Conservation (phyloP, 441 rosid genomes). For the Populus hybrid region DNA sequence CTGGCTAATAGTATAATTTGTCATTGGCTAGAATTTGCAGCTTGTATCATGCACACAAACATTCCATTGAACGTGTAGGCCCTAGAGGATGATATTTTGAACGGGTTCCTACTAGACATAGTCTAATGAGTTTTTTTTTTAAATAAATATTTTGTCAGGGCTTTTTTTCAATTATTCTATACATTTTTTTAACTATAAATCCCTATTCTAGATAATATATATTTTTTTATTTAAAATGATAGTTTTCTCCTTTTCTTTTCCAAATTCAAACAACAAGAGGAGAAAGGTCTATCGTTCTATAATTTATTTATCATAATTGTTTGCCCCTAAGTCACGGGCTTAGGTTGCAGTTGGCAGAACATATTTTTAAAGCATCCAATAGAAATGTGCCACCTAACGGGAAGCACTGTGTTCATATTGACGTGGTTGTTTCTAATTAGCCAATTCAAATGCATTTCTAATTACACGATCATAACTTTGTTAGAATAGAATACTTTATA, state of each 20-base stretch:
- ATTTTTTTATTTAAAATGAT: too few relatives aligned
- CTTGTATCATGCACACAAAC: not conserved
- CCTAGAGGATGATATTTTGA: not conserved
- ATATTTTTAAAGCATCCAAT: not conserved
- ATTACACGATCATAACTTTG: slow-evolving; percentile 1
- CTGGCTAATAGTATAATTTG: too few relatives aligned
- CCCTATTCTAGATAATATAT: too few relatives aligned
- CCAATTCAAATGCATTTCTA: not conserved
- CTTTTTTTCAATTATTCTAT: not conserved
- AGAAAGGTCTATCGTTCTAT: too few relatives aligned
- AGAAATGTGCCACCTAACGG: not conserved
- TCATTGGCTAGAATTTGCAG: not conserved
- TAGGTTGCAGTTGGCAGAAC: not conserved
- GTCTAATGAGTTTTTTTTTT: not conserved
- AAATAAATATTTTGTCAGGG: too few relatives aligned
- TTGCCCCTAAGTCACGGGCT: too few relatives aligned
- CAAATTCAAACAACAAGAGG: too few relatives aligned
- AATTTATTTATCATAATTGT: too few relatives aligned
- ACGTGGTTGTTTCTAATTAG: slow-evolving; percentile 21
- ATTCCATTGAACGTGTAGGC: not conserved
- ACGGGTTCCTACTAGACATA: not conserved
- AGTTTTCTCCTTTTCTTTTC: too few relatives aligned
- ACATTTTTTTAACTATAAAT: too few relatives aligned
- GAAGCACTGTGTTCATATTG: not conserved
- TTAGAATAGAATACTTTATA: not conserved